Base-by-base conservation (phyloP, 1,284 basidiomycete genomes). In the Leucoagaricus sp. region DNA sequence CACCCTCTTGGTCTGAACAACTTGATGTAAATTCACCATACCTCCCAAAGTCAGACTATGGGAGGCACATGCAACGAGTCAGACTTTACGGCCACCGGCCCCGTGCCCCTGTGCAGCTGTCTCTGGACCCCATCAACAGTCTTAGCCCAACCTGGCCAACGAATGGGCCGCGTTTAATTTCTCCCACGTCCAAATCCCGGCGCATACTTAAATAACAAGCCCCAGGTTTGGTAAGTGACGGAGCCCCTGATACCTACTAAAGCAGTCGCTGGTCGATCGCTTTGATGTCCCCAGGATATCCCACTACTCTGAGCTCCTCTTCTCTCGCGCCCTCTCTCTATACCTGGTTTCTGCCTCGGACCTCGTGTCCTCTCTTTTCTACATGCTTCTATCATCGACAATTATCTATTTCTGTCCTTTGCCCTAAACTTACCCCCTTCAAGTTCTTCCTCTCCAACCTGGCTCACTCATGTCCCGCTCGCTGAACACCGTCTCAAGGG, bases 151-250 rank as follows among this genome's bases (percentile, higher is more conserved):
- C 6, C 23, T 26, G 33, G 23, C 29, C 31, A 34, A 38, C 47
- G 34, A 47, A 44, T n/a, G n/a, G n/a, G n/a, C n/a, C n/a, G n/a
- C n/a, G n/a, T n/a, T n/a, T n/a, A n/a, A n/a, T n/a, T n/a, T n/a
- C n/a, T n/a, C 36, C 36, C 36, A 8, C 17, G 4, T n/a, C 36
- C 13, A 7, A 13, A 31, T 21, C 29, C 53, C 47, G 46, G 28
- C 26, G 38, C 47, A 55, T 55, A n/a, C n/a, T n/a, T n/a, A 49
- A 55, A 54, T 54, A 54, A 29, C 53, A 8, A 48, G 17, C 46
- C 53, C 47, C 28, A 44, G 47, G 46, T 55, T 55, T 53, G 52
- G 36, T 29, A 47, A 54, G 21, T 17, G 31, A 28, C 29, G 17
- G 51, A 28, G 17, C 13, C 31, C 25, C 45, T 54, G n/a, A n/a